Evolutionary conservation across 2,329 filamentous ascomycete genomes (phyloP), one percentile per base, ranked within the genome.

Genomic region (Alternaria sp.): DNA sequence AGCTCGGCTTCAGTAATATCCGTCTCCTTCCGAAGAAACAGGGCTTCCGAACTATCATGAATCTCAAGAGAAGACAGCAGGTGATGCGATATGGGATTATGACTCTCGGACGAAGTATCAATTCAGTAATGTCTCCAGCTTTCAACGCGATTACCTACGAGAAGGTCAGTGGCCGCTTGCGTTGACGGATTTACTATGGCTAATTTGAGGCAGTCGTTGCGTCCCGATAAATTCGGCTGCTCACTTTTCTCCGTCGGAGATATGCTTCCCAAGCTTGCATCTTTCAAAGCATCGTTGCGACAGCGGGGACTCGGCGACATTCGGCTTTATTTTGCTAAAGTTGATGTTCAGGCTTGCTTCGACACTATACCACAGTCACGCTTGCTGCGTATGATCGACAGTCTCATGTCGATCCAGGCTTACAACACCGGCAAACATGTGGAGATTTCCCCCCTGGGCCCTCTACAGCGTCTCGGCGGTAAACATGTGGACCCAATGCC

Each of bases 301-400:
- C 56, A 75, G 30, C 73, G 77, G 23, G 79, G 80, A 0, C 61
- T 79, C 2, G 66, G 68, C 0, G 71, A 80, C 0, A 72, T 75
- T 9, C 83, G 79, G 5, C 80, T 97, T 2, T 98, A 92, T 79
- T 97, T 98, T 80, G 94, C 90, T 64, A 99, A 99, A 77, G 84
- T 97, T 12, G 96, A 99, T 75, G 94, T 99, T 20, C 88, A 92
- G 76, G 89, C 93, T 3, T 97, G 95, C 71, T 99, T 97, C 77
- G 96, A 99, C 79, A 97, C 92, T 0, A 97, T 99, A 47, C 96
- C 96, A 0, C 96, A 98, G 77, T 81, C 86, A 25, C 87, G 88
- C 1, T 83, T 98, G 18, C 75, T 97, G 33, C 77, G 84, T 23
- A 83, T 98, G 25, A 86, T 96, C 66, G 82, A 84, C 45, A 76